Evolutionary conservation across 2,329 filamentous ascomycete species (phyloP).

Genomic region (Chaetomiaceae sp.): DNA sequence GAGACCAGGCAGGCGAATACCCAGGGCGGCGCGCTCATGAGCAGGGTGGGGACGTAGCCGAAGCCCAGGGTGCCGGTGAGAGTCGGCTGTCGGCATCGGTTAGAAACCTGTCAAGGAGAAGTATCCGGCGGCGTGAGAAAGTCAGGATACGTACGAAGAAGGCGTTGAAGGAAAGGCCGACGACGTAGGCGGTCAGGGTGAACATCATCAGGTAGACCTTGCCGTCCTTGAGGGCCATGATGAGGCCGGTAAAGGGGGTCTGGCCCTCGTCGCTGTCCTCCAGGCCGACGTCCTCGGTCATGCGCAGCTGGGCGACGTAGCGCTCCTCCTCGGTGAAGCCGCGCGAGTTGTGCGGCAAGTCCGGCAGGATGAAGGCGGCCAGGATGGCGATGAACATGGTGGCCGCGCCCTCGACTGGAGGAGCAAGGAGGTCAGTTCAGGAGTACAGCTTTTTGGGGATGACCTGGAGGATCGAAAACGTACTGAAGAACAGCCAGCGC

Average conservation of each 20-base stretch:
- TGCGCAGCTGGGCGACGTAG: slow-evolving; percentile 47
- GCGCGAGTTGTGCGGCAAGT: slow-evolving; percentile 48
- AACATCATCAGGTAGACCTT: slow-evolving; percentile 62
- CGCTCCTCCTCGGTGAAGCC: slow-evolving; percentile 56
- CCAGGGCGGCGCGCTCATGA: slow-evolving; percentile 54
- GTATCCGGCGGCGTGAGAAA: too few relatives aligned
- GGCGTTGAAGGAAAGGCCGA: slow-evolving; percentile 51
- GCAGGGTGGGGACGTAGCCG: slow-evolving; percentile 44
- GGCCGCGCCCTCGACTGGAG: slow-evolving; percentile 42
- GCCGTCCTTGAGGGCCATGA: slow-evolving; percentile 53
- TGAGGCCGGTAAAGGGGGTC: slow-evolving; percentile 45
- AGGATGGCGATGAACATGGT: slow-evolving; percentile 45
- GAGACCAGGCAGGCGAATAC: slow-evolving; percentile 53
- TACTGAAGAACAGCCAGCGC: slow-evolving; percentile 54
- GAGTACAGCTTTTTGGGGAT: too few relatives aligned
- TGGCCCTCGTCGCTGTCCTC: slow-evolving; percentile 48
- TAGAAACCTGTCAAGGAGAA: too few relatives aligned
- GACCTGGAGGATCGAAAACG: too few relatives aligned
- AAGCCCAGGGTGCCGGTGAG: slow-evolving; percentile 50
- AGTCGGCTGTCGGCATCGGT: slow-evolving; percentile 36
- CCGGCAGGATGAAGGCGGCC: slow-evolving; percentile 45
- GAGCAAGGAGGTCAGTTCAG: too few relatives aligned
- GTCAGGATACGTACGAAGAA: slow-evolving; percentile 39
- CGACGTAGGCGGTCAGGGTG: slow-evolving; percentile 54
- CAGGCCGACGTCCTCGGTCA: slow-evolving; percentile 53